A percentile compares a stretch with the other conserved stretches of the same genome.
Conservation (phyloP, 2,329 filamentous ascomycete genomes). For the Gaeumannomyces tritici region DNA sequence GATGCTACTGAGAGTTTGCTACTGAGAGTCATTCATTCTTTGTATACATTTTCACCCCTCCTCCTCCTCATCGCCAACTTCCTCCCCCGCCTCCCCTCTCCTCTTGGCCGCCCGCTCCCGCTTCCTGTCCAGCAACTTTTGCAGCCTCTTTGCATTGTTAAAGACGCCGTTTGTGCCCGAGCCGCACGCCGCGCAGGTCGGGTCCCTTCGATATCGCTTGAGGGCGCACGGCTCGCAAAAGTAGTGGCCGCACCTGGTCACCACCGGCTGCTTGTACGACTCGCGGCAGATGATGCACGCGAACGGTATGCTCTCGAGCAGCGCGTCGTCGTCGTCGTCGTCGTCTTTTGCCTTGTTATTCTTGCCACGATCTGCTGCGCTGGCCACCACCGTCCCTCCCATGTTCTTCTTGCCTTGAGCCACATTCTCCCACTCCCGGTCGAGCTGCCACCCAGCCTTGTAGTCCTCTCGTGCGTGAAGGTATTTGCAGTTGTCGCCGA, state of each 20-base stretch:
- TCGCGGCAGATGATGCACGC: slow-evolving; percentile 79
- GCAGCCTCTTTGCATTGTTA: slow-evolving; percentile 75
- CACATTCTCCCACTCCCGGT: slow-evolving; percentile 84
- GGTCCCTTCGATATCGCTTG: slow-evolving; percentile 76
- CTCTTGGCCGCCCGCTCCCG: slow-evolving; percentile 48
- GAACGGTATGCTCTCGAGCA: slow-evolving; percentile 80
- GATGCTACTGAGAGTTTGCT: no score
- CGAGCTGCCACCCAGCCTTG: slow-evolving; percentile 91
- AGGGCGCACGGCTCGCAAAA: slow-evolving; percentile 90
- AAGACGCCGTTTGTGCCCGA: slow-evolving; percentile 78
- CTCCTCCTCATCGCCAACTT: slow-evolving; percentile 35
- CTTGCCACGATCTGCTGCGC: no score
- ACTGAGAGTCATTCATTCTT: no score
- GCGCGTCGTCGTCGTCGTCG: slow-evolving; percentile 50
- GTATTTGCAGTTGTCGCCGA: slow-evolving; percentile 75
- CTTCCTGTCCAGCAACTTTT: slow-evolving; percentile 64
- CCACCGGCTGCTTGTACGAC: slow-evolving; percentile 67
- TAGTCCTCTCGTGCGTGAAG: slow-evolving; percentile 68
- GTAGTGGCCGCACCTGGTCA: slow-evolving; percentile 91
- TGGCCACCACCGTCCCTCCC: slow-evolving; percentile 49
- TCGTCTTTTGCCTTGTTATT: no score
- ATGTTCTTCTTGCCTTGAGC: slow-evolving; percentile 60
- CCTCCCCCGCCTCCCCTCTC: slow-evolving; percentile 43
- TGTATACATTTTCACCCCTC: slow-evolving; percentile 7
- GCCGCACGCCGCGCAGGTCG: slow-evolving; percentile 77